A percentile compares a stretch with the other conserved stretches of the same genome.
Conservation (phyloP, 2,329 filamentous ascomycete species). For the Rosellinia necatrix region DNA sequence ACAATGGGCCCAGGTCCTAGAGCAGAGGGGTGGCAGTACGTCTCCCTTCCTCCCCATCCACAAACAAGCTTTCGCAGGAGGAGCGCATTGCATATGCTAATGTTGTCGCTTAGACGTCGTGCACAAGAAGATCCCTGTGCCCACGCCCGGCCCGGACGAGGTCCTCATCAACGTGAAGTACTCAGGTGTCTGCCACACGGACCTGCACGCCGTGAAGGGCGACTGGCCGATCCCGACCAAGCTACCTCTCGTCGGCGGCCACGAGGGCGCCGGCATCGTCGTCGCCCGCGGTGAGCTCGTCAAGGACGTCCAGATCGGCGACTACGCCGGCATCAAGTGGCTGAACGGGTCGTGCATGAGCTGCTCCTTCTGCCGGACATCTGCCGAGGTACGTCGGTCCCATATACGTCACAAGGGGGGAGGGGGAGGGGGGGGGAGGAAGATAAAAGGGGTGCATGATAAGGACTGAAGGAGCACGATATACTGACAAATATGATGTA, state of each 20-base stretch:
- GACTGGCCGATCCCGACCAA: conserved; percentile 89
- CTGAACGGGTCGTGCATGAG: conserved; percentile 83
- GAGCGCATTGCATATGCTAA: conserved; percentile 18
- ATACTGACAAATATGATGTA: background rate
- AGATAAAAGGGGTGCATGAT: too few relatives aligned
- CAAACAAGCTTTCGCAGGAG: too few relatives aligned
- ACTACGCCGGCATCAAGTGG: conserved; percentile 91
- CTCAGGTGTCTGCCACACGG: conserved; percentile 90
- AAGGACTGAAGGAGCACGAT: background rate
- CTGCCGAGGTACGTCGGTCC: conserved; percentile 67
- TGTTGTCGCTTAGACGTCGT: conserved; percentile 55
- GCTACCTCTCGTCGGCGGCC: conserved; percentile 82
- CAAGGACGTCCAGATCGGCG: conserved; percentile 77
- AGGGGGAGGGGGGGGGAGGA: too few relatives aligned
- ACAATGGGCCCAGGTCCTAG: conserved; percentile 92
- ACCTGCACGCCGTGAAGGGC: conserved; percentile 78
- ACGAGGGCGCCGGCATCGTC: conserved; percentile 79
- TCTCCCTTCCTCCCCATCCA: conserved; percentile 31
- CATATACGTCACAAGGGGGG: too few relatives aligned
- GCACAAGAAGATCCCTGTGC: conserved; percentile 83
- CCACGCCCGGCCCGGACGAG: conserved; percentile 82
- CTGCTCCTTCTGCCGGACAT: conserved; percentile 81
- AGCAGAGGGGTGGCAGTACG: conserved; percentile 75
- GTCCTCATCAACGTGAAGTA: conserved; percentile 91
- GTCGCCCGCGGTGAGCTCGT: conserved; percentile 81